Evolutionary conservation across 306 rosid species (phyloP).

Genomic region (Crataegus laevigata): DNA sequence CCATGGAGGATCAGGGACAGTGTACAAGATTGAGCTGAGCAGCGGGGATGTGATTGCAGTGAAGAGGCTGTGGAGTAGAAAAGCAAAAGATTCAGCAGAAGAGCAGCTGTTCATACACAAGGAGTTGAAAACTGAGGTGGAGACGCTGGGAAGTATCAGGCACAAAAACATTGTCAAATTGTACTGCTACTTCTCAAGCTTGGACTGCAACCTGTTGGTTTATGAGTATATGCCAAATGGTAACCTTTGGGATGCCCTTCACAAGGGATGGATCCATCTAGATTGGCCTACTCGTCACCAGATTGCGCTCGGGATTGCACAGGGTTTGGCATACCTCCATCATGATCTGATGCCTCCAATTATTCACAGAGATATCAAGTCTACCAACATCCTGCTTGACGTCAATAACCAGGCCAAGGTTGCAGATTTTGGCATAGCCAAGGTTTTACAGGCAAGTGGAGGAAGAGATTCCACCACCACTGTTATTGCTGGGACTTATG

Average conservation of each 20-base stretch:
- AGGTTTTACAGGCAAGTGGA: constrained; percentile 87
- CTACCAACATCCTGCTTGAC: constrained; percentile 81
- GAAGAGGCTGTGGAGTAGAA: constrained; percentile 59
- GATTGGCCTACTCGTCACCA: constrained; percentile 87
- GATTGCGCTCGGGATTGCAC: constrained; percentile 77
- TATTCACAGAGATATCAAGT: constrained; percentile 84
- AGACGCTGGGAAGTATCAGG: constrained; percentile 78
- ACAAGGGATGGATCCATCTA: constrained; percentile 57
- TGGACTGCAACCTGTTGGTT: constrained; percentile 66
- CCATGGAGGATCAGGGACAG: constrained; percentile 91
- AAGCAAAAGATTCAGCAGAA: constrained; percentile 45
- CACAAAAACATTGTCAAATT: constrained; percentile 91
- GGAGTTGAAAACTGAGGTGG: constrained; percentile 81
- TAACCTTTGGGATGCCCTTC: constrained; percentile 90
- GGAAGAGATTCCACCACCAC: constrained; percentile 85
- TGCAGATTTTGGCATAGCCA: constrained; percentile 95
- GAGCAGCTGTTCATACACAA: constrained; percentile 40
- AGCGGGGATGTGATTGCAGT: constrained; percentile 79
- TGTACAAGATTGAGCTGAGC: constrained; percentile 63
- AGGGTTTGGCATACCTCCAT: constrained; percentile 92
- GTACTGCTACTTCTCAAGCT: constrained; percentile 70
- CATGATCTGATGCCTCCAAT: constrained; percentile 77
- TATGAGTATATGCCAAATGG: constrained; percentile 95
- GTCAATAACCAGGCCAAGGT: constrained; percentile 80
- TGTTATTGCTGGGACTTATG: constrained; percentile 85